A percentile compares a stretch with the other conserved stretches of the same genome.
Conservation (phyloP, 202 grass and related monocot genomes). For the Brachypodium distachyon region DNA sequence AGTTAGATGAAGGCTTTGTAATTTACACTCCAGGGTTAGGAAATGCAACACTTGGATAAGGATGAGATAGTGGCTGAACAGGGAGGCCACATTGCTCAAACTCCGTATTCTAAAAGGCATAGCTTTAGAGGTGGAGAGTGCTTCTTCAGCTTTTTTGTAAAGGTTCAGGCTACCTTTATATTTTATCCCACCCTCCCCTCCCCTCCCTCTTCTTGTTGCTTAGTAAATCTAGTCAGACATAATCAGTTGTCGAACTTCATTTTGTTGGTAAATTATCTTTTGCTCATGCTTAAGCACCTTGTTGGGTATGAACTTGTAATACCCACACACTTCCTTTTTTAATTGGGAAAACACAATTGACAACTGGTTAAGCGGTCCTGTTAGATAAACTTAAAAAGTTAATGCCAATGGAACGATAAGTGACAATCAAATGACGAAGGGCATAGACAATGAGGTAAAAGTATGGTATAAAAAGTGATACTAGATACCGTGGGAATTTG, state of each 20-base stretch:
- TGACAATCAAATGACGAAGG: background rate
- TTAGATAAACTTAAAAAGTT: background rate
- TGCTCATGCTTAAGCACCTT: background rate
- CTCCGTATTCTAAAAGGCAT: slow-evolving; percentile 23
- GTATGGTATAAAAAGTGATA: background rate
- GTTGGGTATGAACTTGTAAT: background rate
- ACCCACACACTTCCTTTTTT: background rate
- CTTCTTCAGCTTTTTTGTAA: slow-evolving; percentile 37
- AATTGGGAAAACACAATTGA: background rate
- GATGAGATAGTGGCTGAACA: slow-evolving; percentile 35
- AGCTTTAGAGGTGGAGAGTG: slow-evolving; percentile 25
- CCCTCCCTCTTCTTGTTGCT: background rate
- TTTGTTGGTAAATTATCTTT: background rate
- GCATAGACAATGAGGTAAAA: background rate
- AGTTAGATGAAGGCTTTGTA: background rate
- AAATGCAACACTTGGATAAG: slow-evolving; percentile 38
- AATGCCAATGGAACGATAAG: background rate
- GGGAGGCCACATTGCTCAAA: slow-evolving; percentile 18
- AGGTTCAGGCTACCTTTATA: background rate
- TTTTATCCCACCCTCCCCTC: no score
- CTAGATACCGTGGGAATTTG: slow-evolving; percentile 8
- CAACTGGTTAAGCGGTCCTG: background rate
- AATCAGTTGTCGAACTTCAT: slow-evolving; percentile 1
- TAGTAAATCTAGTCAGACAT: slow-evolving; percentile 9
- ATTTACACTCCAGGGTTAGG: slow-evolving; percentile 19